Evolutionary conservation across 1,284 basidiomycete genomes (phyloP), one percentile per base, ranked within the genome.

Genomic region (Trichosporon coremiiforme): DNA sequence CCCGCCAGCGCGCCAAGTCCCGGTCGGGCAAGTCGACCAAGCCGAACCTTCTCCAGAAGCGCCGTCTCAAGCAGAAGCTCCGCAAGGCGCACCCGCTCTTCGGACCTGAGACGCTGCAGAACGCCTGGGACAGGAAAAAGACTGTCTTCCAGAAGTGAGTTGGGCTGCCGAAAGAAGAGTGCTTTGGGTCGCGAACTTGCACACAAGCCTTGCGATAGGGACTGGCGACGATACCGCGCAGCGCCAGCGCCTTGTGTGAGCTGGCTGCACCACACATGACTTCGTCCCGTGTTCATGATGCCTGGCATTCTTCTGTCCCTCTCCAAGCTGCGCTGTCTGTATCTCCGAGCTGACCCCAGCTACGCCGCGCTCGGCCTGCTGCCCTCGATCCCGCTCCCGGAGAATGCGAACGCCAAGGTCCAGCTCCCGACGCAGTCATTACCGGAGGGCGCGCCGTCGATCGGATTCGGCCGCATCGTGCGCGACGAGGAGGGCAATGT

Each of bases 131-230:
- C 83, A 89, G 88, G 75, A 87, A 86, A 71, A 94, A 93, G 85
- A 99, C 95, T 7, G 90, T 96, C 31, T 88, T 89, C 75, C 95
- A 98, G 87, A 98, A 98, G 94, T 96, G 80, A 79, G 90, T 86
- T 4, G 13, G n/a, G 47, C 9, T 35, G 33, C 33, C 9, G 25
- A 25, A 25, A 25, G 25, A 25, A 25, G 25, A 25, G 25, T 25
- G 25, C 25, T 25, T 25, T 25, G 25, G 25, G 25, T 25, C 25
- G 25, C 25, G 25, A 25, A 25, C 25, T 25, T 25, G 25, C 25
- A 25, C 25, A 25, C 25, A 25, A 25, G 25, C 25, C 25, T 25
- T 25, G 25, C 25, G 25, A 25, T 25, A 25, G 25, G 25, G 25
- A 25, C 25, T 25, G 25, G 25, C 25, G 25, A 25, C 25, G 25